A percentile compares a stretch with the other conserved stretches of the same genome.
phyloP scores from a whole-genome alignment of 208 protist species.

The Leishmania major region DNA sequence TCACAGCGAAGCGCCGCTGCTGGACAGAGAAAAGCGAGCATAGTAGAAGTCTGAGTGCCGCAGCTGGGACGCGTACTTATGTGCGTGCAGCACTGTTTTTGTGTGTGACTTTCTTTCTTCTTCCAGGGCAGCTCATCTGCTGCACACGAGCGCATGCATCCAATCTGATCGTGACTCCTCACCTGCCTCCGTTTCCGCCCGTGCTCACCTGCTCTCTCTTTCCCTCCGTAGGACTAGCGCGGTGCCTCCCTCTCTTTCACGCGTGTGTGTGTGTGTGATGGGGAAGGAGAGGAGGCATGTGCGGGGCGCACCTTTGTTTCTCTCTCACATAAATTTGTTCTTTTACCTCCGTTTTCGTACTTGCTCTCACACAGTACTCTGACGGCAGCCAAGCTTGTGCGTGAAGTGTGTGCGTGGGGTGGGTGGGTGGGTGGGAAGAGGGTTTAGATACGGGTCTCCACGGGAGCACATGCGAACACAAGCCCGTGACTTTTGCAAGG shows the following conservation, averaged over 20 bases:
- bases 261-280: not conserved
- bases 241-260: not conserved
- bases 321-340: not conserved
- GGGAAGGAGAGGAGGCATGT: not conserved
- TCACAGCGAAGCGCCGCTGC: conserved; percentile 15
- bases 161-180: not conserved
- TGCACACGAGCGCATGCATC: not conserved
- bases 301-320: not conserved
- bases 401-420: not conserved
- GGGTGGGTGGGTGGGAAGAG: not conserved
- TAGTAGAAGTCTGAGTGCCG: not conserved
- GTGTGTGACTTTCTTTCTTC: not conserved
- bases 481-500: not conserved
- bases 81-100: not conserved
- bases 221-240: not conserved
- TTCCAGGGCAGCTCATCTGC: not conserved
- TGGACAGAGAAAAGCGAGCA: not conserved
- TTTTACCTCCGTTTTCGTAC: not conserved
- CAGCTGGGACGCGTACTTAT: not conserved
- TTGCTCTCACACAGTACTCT: not conserved
- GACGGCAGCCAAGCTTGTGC: not conserved
- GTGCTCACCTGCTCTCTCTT: not conserved
- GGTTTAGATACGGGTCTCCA: not conserved
- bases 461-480: not conserved
- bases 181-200: not conserved